Conservation (phyloP, 129 eudicot genomes). For the Lonicera japonica region DNA sequence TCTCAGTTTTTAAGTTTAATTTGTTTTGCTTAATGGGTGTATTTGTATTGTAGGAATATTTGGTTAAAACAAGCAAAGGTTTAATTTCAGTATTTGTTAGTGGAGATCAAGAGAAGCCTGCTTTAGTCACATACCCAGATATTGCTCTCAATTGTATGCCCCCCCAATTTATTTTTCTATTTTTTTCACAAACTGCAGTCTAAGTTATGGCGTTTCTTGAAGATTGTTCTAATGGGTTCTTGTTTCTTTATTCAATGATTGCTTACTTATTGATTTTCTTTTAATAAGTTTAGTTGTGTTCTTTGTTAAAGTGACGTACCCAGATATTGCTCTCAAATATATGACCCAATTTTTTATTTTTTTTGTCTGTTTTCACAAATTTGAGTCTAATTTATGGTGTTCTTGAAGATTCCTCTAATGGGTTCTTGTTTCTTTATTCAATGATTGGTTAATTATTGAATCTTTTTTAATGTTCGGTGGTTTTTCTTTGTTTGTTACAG, state of each 20-base stretch:
- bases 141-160: constrained; percentile 18
- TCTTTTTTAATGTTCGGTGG: background rate
- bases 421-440: too few relatives aligned
- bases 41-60: constrained; percentile 3
- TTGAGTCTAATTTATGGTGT: too few relatives aligned
- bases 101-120: constrained; percentile 18
- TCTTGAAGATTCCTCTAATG: too few relatives aligned
- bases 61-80: constrained; percentile 12
- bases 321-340: constrained; percentile 21
- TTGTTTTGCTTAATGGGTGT: background rate
- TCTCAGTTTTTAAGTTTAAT: background rate
- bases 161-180: too few relatives aligned
- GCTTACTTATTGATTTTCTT: too few relatives aligned
- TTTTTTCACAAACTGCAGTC: too few relatives aligned
- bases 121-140: constrained; percentile 17
- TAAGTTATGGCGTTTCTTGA: too few relatives aligned
- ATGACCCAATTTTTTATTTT: background rate
- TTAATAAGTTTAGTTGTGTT: background rate
- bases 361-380: background rate
- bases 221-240: too few relatives aligned
- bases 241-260: too few relatives aligned
- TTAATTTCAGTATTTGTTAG: constrained; percentile 12
- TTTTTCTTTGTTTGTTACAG: constrained; percentile 1
- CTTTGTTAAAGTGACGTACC: constrained; percentile 9
- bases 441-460: too few relatives aligned